These are phyloP conservation scores for Leccinum aurantiacum DNA, from an alignment of 768 basidiomycete species.

Conservation along the genomic window DNA sequence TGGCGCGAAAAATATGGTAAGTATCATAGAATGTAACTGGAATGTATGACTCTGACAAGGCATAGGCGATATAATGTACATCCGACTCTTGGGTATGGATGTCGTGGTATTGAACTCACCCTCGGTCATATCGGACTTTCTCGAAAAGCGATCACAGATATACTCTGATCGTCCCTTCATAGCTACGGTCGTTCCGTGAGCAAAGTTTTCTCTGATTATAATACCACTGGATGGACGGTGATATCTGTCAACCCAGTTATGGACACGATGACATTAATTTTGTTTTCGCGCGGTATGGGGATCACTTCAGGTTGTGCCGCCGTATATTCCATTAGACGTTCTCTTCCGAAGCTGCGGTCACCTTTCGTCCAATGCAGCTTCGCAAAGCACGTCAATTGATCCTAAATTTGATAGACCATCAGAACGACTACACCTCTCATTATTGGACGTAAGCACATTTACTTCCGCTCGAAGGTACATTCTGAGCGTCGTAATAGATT, in stretches of 20 bases:
- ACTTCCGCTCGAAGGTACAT: background rate
- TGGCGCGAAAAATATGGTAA: background rate
- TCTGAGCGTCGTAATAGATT: conserved; percentile 20
- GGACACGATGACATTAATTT: conserved; percentile 16
- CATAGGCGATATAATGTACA: background rate
- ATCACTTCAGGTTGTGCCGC: conserved; percentile 12
- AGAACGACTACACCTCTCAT: conserved; percentile 6
- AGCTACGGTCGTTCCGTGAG: conserved; percentile 18
- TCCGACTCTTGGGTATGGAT: background rate
- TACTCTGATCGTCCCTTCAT: conserved; percentile 51
- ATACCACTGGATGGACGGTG: background rate
- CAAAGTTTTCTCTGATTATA: background rate
- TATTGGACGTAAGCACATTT: conserved; percentile 10
- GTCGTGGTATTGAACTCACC: background rate
- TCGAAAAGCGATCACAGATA: conserved; percentile 46
- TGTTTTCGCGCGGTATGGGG: conserved; percentile 13
- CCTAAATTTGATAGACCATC: conserved; percentile 8
- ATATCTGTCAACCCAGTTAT: conserved; percentile 8
- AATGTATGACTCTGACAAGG: background rate
- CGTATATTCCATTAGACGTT: conserved; percentile 21
- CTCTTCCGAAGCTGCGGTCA: background rate
- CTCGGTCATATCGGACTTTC: conserved; percentile 36
- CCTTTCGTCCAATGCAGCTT: conserved; percentile 11
- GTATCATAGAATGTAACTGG: background rate
- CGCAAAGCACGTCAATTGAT: conserved; percentile 9